phyloP scores from a whole-genome alignment of 2,329 filamentous ascomycete species.

The Diaporthe australafricana region DNA sequence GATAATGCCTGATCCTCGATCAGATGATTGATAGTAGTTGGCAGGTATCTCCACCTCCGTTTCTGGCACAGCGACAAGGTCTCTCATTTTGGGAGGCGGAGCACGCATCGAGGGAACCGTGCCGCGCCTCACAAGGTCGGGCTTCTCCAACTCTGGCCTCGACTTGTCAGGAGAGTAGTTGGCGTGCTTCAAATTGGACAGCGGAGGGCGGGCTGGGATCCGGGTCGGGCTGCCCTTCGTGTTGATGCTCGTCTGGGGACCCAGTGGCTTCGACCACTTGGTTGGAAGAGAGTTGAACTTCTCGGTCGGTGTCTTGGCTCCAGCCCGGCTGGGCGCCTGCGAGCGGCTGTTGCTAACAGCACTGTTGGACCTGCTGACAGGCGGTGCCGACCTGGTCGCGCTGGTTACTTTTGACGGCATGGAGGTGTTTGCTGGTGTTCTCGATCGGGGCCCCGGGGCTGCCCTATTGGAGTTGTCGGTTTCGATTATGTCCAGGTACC shows the following conservation, averaged over 20 bases:
- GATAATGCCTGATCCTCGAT: conserved; percentile 66
- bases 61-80: conserved; percentile 68
- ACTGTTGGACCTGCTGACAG: conserved; percentile 49
- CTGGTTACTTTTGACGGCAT: conserved; percentile 55
- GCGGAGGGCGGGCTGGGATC: conserved; percentile 76
- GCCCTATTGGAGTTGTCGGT: conserved; percentile 65
- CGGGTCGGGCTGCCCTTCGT: conserved; percentile 70
- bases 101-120: conserved; percentile 69
- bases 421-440: conserved; percentile 75
- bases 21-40: conserved; percentile 61
- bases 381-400: conserved; percentile 49
- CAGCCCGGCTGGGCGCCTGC: conserved; percentile 52
- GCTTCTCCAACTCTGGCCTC: conserved; percentile 53
- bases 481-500: conserved; percentile 89
- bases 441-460: conserved; percentile 74
- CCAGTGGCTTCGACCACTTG: conserved; percentile 47
- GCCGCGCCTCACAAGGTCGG: conserved; percentile 55
- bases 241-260: conserved; percentile 43
- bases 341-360: conserved; percentile 47
- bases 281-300: conserved; percentile 42
- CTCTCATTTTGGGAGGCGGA: conserved; percentile 93
- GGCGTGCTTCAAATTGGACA: conserved; percentile 76
- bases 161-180: conserved; percentile 85
- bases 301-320: conserved; percentile 67
- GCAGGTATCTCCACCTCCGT: conserved; percentile 64